Evolutionary conservation across 2,329 filamentous ascomycete genomes (phyloP).

Genomic region (Sporothrix variecibatus): DNA sequence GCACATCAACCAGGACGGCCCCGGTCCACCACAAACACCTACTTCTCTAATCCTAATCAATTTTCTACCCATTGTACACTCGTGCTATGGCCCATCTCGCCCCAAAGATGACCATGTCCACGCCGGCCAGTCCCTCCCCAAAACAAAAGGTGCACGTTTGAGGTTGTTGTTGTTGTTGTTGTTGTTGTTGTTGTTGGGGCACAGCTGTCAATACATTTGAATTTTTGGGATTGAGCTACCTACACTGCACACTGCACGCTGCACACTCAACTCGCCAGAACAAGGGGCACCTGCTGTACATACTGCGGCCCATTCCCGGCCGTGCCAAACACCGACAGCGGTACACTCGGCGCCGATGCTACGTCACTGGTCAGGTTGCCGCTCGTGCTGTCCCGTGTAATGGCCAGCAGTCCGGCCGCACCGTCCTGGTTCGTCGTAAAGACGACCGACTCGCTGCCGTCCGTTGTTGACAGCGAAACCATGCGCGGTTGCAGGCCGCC

Average conservation of each 20-base stretch:
- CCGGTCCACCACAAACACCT: too few relatives aligned
- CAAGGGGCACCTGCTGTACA: constrained; percentile 19
- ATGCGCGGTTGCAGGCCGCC: constrained; percentile 48
- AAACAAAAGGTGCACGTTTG: constrained; percentile 1
- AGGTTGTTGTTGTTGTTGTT: too few relatives aligned
- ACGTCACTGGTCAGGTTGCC: constrained; percentile 10
- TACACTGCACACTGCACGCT: too few relatives aligned
- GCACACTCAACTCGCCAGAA: background rate
- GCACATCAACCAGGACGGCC: too few relatives aligned
- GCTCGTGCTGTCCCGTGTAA: constrained; percentile 37
- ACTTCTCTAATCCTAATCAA: too few relatives aligned
- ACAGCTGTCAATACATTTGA: too few relatives aligned
- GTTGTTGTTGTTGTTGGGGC: too few relatives aligned
- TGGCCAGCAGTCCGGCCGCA: constrained; percentile 43
- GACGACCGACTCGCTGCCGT: constrained; percentile 38
- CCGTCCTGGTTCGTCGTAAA: constrained; percentile 53
- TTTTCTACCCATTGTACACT: too few relatives aligned
- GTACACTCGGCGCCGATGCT: constrained; percentile 8
- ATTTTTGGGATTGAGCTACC: too few relatives aligned
- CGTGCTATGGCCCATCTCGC: constrained; percentile 1
- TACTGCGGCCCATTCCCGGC: constrained; percentile 20
- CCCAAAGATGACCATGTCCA: background rate
- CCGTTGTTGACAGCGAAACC: constrained; percentile 44
- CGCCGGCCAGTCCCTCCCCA: background rate
- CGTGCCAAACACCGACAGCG: constrained; percentile 18